These are phyloP conservation scores for Serendipita indica DNA, from an alignment of 768 basidiomycete species.

Conservation along the genomic window DNA sequence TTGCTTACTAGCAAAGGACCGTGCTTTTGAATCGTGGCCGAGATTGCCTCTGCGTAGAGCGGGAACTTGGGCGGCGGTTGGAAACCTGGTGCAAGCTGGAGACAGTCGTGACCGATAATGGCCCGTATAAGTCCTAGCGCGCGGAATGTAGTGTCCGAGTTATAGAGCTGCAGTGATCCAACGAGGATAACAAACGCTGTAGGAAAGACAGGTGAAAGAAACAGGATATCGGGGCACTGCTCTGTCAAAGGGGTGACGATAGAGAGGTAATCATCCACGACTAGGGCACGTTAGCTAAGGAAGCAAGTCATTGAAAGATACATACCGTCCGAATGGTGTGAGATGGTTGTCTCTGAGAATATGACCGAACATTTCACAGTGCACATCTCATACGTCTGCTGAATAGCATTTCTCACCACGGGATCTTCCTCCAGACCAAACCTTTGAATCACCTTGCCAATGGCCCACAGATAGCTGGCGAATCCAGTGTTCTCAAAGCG, in stretches of 20 bases:
- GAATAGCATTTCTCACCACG: slow-evolving; percentile 40
- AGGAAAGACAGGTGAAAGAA: slow-evolving; percentile 64
- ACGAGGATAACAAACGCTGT: slow-evolving; percentile 61
- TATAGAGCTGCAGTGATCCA: slow-evolving; percentile 66
- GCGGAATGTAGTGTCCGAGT: slow-evolving; percentile 63
- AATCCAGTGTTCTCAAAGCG: slow-evolving; percentile 69
- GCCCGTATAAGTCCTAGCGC: slow-evolving; percentile 63
- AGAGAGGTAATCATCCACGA: slow-evolving; percentile 88
- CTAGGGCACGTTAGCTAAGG: slow-evolving; percentile 29
- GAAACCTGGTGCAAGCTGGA: slow-evolving; percentile 28
- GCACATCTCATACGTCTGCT: slow-evolving; percentile 54
- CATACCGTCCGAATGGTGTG: slow-evolving; percentile 77
- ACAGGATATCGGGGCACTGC: slow-evolving; percentile 56
- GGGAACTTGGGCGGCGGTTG: slow-evolving; percentile 44
- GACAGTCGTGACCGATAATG: slow-evolving; percentile 61
- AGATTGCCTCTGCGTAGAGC: slow-evolving; percentile 47
- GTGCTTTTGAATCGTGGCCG: slow-evolving; percentile 46
- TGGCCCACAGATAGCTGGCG: slow-evolving; percentile 88
- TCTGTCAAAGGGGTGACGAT: slow-evolving; percentile 56
- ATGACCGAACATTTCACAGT: slow-evolving; percentile 37
- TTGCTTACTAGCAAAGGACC: slow-evolving; percentile 56
- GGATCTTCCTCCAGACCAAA: slow-evolving; percentile 56
- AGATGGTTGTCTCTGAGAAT: slow-evolving; percentile 26
- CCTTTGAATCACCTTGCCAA: slow-evolving; percentile 64
- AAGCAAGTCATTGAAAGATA: slow-evolving; percentile 10